A percentile compares a stretch with the other conserved stretches of the same genome.
Conservation (phyloP, 176 grass and related monocot species). For the Cenchrus fungigraminus region DNA sequence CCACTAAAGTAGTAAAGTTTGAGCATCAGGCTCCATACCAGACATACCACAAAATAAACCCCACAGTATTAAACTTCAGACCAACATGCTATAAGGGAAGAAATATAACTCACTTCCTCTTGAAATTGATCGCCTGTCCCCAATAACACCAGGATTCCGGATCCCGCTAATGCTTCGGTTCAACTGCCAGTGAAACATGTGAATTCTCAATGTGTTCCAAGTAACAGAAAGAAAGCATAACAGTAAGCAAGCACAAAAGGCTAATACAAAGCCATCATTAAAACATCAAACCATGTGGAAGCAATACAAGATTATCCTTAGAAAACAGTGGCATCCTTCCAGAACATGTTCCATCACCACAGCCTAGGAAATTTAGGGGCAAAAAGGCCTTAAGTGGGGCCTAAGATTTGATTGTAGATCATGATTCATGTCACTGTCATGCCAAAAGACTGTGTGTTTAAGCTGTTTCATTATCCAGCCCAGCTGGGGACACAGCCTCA, state of each 20-base stretch:
- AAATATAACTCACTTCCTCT: conserved; percentile 87
- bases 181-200: conserved; percentile 59
- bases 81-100: conserved; percentile 6
- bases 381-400: not conserved
- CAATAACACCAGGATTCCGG: conserved; percentile 87
- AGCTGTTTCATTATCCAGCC: not conserved
- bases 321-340: not conserved
- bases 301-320: conserved; percentile 22
- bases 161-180: conserved; percentile 79
- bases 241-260: conserved; percentile 25
- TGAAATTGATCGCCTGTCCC: conserved; percentile 91
- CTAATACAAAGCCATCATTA: conserved; percentile 11
- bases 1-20: not conserved
- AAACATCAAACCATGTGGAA: conserved; percentile 28
- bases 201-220: conserved; percentile 23
- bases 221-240: conserved; percentile 34
- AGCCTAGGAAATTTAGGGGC: not conserved
- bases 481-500: not conserved
- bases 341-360: not conserved
- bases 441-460: conserved; percentile 20
- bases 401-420: conserved; percentile 9
- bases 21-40: not conserved
- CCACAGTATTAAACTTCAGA: conserved; percentile 10
- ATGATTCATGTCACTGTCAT: not conserved
- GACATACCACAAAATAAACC: conserved; percentile 20